Conservation (phyloP, 805 yeast genomes). For the Kazachstania taianensis region DNA sequence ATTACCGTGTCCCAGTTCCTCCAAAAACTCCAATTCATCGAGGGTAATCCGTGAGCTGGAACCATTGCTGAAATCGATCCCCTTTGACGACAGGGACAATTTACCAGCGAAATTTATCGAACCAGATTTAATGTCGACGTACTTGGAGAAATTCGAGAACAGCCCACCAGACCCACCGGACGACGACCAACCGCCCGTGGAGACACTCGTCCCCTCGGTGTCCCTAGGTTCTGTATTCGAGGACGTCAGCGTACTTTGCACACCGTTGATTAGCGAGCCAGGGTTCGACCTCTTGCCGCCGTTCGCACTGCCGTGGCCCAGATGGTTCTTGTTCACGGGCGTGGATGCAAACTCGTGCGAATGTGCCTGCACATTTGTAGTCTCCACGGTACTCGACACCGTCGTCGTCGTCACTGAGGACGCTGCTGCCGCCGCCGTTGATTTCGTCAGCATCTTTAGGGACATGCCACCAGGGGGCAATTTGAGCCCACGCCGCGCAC, state of each 20-base stretch:
- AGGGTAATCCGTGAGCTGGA: slow-evolving; percentile 76
- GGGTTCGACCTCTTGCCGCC: slow-evolving; percentile 23
- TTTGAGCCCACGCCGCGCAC: slow-evolving; percentile 73
- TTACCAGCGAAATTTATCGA: slow-evolving; percentile 87
- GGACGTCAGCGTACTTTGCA: slow-evolving; percentile 28
- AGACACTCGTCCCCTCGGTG: slow-evolving; percentile 19
- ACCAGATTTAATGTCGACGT: slow-evolving; percentile 87
- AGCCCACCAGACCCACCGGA: slow-evolving; percentile 37
- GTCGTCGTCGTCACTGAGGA: slow-evolving; percentile 5
- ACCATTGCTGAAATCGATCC: slow-evolving; percentile 85
- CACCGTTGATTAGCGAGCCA: slow-evolving; percentile 23
- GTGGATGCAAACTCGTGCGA: slow-evolving; percentile 24
- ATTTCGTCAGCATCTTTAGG: slow-evolving; percentile 16
- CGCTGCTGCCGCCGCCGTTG: slow-evolving; percentile 4
- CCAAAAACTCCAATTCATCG: slow-evolving; percentile 72
- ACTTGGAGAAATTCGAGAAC: slow-evolving; percentile 77
- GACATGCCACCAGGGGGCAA: slow-evolving; percentile 39
- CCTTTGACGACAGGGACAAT: slow-evolving; percentile 83
- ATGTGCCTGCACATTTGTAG: slow-evolving; percentile 4
- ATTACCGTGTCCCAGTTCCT: slow-evolving; percentile 90
- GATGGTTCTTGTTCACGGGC: slow-evolving; percentile 16
- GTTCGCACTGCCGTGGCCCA: slow-evolving; percentile 2
- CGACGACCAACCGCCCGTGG: slow-evolving; percentile 9
- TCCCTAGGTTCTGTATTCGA: slow-evolving; percentile 20
- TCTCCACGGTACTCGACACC: too few species aligned